Base-by-base conservation (phyloP, 768 basidiomycete species). In the Hygrocybe punicea region DNA sequence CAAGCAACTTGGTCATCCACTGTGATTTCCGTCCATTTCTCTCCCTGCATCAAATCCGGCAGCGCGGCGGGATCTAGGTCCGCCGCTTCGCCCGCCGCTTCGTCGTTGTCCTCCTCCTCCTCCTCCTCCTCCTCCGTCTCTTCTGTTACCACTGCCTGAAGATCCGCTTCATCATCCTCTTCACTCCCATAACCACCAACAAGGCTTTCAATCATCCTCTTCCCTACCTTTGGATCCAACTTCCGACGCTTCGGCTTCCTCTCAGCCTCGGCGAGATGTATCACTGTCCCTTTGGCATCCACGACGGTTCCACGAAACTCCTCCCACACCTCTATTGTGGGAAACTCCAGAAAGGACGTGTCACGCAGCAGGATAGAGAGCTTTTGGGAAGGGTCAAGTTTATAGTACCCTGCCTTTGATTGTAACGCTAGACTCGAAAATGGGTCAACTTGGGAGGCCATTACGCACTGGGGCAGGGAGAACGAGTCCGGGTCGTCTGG, bases 261-360 rank as follows among this genome's bases (percentile, higher is more conserved):
- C 58, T 78, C 72, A 13, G 69, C 70, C 36, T 72, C 62, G 37
- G 67, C 54, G 39, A 63, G 62, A 25, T 75, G 74, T 44, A 65
- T 70, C 35, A 81, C 63, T 4, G 72, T 60, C 2, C 85, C 85
- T 47, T 76, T 67, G 42, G 76, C 75, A 56, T 87, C 81, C 14
- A 88, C 74, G n/a, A 91, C 63, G 8, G 74, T 74, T 6, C 84
- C 86, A 7, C 69, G 71, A 69, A 91, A 93, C 29, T 84, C 81
- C 47, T 86, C 82, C 77, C 85, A 86, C 6, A 95, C 70, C 55
- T 93, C 87, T 45, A 96, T 83, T 1, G 85, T 85, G 6, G 93
- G 93, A 65, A 83, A 96, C 69, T 96, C 93, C 33, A 89, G 79
- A 69, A 93, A 93, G 25, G 82, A 75, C 42, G 82, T 88, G 50